Base-by-base conservation (phyloP, 768 basidiomycete species). In the Cystobasidium ongulense region DNA sequence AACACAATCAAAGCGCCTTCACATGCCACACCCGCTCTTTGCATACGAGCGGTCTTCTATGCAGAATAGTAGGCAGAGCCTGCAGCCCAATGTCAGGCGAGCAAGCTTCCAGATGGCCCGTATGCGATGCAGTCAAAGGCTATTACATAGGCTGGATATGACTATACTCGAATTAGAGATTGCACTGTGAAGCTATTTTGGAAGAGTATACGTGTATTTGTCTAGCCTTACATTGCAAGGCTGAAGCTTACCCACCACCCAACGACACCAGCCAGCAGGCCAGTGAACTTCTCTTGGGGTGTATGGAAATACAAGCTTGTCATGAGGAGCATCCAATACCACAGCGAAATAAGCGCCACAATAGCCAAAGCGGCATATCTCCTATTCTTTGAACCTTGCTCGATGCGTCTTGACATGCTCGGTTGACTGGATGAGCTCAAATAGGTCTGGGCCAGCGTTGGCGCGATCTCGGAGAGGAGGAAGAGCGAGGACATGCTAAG, bases 291-390 rank as follows among this genome's bases (percentile, higher is more conserved):
- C 83, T 97, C 95, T 15, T 84, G 81, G 0, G 91, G 91, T 1
- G 88, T 85, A 79, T 98, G 95, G 84, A 95, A 98, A 81, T 92
- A 97, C 8, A 95, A 82, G 65, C 88, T 87, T 25, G 95, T 97
- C 54, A 90, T 90, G 50, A 85, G 86, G 10, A 84, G 82, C 76
- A 91, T 91, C 80, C 90, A 85, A 62, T 90, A 76, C 88, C 90
- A 92, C 2, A 89, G 63, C n/a, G 63, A 39, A 27, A 64, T 41
- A 4, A 64, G 23, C 2, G 63, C 38, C 27, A 64, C 63, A 10
- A 36, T 41, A 46, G 33, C 63, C 41, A 64, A 46, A 25, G 63
- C 63, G 11, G 63, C 41, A 39, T 64, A 64, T 46, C 41, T 35
- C 13, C 63, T 27, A 29, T 59, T 4, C 33, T 21, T 59, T 59